These are phyloP conservation scores for Fennellomyces sp. DNA, from an alignment of 371 early-diverging fungal genomes.

Conservation along the genomic window DNA sequence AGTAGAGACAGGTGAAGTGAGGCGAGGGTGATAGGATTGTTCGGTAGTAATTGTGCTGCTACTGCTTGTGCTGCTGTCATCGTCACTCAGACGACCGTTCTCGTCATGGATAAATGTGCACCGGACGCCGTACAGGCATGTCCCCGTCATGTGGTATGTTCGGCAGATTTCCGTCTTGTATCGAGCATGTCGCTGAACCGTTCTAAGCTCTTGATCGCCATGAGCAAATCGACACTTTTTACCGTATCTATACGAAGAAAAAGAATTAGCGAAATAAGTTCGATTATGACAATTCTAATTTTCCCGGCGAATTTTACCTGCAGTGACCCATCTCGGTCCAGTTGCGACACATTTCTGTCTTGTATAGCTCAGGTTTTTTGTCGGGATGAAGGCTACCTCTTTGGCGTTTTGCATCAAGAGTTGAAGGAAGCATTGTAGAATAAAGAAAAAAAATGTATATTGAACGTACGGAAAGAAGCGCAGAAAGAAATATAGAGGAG, in stretches of 20 bases:
- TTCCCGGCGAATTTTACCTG: slow-evolving; percentile 41
- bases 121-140: slow-evolving; percentile 92
- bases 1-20: neutral
- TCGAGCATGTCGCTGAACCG: slow-evolving; percentile 86
- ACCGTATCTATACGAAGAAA: slow-evolving; percentile 67
- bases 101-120: slow-evolving; percentile 95
- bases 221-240: slow-evolving; percentile 98
- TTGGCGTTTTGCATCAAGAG: neutral
- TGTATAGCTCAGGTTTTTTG: slow-evolving; percentile 74
- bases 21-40: neutral
- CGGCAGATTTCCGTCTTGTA: slow-evolving; percentile 94
- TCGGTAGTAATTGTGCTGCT: neutral
- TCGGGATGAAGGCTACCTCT: slow-evolving; percentile 14
- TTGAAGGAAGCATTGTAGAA: no score
- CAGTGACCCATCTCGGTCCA: slow-evolving; percentile 91
- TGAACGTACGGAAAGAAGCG: no score
- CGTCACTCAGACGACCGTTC: neutral
- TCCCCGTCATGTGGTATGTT: slow-evolving; percentile 87
- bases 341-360: slow-evolving; percentile 96
- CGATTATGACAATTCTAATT: slow-evolving; percentile 3
- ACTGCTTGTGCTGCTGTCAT: slow-evolving; percentile 7
- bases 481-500: neutral
- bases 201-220: slow-evolving; percentile 76
- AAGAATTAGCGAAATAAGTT: no score
- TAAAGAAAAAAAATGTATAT: slow-evolving; percentile 2